Percentiles rank a stretch among this genome's conserved stretches.
These are phyloP conservation scores for Coemansia umbellata DNA, from an alignment of 192 early-diverging fungal species.

Conservation along the genomic window DNA sequence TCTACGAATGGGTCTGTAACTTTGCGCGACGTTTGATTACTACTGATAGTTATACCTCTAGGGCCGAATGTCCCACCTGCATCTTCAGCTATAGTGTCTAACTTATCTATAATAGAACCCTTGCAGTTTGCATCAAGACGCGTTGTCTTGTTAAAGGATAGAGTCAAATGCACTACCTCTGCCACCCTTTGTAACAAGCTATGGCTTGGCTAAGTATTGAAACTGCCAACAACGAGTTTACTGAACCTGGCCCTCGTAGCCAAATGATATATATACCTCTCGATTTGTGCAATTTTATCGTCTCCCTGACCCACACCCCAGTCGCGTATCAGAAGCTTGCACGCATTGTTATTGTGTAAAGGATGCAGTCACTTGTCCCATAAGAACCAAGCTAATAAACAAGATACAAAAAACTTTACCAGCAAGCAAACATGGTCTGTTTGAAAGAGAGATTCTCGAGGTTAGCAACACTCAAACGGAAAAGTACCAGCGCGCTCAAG, in stretches of 20 bases:
- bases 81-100: neutral
- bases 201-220: too few species aligned
- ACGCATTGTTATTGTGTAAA: neutral
- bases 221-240: neutral
- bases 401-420: constrained; percentile 28
- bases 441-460: neutral
- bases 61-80: neutral
- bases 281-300: neutral
- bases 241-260: neutral
- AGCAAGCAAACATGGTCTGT: constrained; percentile 14
- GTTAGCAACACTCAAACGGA: constrained; percentile 28
- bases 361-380: constrained; percentile 2
- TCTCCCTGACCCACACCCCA: neutral
- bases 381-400: constrained; percentile 15
- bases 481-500: constrained; percentile 16
- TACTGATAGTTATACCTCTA: neutral
- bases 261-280: neutral
- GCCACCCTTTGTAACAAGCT: too few species aligned
- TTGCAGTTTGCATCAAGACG: too few species aligned
- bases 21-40: neutral
- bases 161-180: neutral
- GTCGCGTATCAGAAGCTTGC: neutral
- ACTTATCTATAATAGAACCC: neutral
- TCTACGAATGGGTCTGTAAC: neutral
- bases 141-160: too few species aligned